Evolutionary conservation across 306 rosid species (phyloP), one percentile per base, ranked within the genome.

Genomic region (Pueraria montana): DNA sequence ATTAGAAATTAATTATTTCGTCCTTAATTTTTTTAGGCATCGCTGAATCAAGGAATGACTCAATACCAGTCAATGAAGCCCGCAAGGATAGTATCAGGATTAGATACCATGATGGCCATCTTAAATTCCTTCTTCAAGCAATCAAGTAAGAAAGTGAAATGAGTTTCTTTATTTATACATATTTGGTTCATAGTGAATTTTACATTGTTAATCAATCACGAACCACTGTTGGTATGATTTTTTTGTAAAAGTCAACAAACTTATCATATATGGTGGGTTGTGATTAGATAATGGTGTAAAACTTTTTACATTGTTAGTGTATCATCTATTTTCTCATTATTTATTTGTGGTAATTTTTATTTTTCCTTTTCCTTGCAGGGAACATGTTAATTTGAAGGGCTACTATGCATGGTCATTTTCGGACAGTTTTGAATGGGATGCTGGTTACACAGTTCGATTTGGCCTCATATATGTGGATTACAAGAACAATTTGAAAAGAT

Each of bases 111-210:
- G 74, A 76, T 62, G 24, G 30, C 34, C 95, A 91, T 86, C 91
- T 91, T 20, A 65, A 46, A 18, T 52, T 16, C 78, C 86, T 93
- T 30, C 81, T 83, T 4, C 38, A 76, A 69, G 88, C 87, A 3
- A 84, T 93, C 84, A 91, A 88, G 97, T 91, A 58, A 61, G 82
- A n/a, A n/a, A 68, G 12, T 32, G n/a, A n/a, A n/a, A n/a, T n/a
- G n/a, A n/a, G n/a, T n/a, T n/a, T n/a, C n/a, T n/a, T n/a, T n/a
- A n/a, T n/a, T n/a, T n/a, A n/a, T n/a, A n/a, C n/a, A n/a, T 3
- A 20, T 2, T 2, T 18, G 5, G 30, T 20, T 55, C 27, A 20
- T 7, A 7, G 6, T 53, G 30, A 55, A n/a, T n/a, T n/a, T n/a
- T n/a, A n/a, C n/a, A n/a, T n/a, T n/a, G n/a, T n/a, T n/a, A n/a